Percentiles rank a stretch among this genome's conserved stretches.
phyloP scores from a whole-genome alignment of 2,329 filamentous ascomycete genomes.

The Plenodomus lindquistii region DNA sequence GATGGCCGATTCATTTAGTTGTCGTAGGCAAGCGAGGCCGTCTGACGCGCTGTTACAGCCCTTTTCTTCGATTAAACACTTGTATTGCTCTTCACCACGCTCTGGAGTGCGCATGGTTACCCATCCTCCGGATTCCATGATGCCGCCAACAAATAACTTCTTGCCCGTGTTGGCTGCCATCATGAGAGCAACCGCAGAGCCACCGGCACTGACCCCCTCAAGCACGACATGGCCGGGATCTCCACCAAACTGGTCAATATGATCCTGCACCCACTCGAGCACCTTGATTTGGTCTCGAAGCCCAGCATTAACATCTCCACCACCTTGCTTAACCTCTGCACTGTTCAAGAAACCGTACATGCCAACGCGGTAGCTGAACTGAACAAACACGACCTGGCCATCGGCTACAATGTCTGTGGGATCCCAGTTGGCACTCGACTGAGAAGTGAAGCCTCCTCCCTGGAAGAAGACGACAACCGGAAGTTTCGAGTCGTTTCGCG shows the following conservation, averaged over 20 bases:
- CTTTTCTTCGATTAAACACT: conserved; percentile 55
- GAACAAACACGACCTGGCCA: conserved; percentile 68
- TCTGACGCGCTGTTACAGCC: conserved; percentile 50
- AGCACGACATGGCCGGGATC: conserved; percentile 69
- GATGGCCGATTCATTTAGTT: conserved; percentile 48
- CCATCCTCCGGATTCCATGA: conserved; percentile 60
- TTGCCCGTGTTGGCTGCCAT: conserved; percentile 46
- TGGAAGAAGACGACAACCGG: conserved; percentile 67
- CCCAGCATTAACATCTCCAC: conserved; percentile 67
- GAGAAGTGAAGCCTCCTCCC: conserved; percentile 53
- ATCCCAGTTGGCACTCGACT: conserved; percentile 57
- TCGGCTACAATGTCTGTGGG: conserved; percentile 65
- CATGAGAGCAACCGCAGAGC: conserved; percentile 37
- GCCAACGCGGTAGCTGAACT: conserved; percentile 76
- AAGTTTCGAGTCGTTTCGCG: conserved; percentile 55
- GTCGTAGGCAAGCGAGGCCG: conserved; percentile 54
- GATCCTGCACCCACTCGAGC: conserved; percentile 68
- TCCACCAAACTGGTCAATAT: conserved; percentile 71
- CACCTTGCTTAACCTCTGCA: conserved; percentile 52
- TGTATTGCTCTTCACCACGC: conserved; percentile 57
- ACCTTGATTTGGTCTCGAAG: conserved; percentile 71
- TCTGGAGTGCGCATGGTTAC: conserved; percentile 52
- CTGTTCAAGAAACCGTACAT: conserved; percentile 72
- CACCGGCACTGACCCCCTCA: conserved; percentile 71
- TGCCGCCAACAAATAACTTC: conserved; percentile 57